Conservation (phyloP, 2,329 filamentous ascomycete genomes). For the Ilyonectria destructans region DNA sequence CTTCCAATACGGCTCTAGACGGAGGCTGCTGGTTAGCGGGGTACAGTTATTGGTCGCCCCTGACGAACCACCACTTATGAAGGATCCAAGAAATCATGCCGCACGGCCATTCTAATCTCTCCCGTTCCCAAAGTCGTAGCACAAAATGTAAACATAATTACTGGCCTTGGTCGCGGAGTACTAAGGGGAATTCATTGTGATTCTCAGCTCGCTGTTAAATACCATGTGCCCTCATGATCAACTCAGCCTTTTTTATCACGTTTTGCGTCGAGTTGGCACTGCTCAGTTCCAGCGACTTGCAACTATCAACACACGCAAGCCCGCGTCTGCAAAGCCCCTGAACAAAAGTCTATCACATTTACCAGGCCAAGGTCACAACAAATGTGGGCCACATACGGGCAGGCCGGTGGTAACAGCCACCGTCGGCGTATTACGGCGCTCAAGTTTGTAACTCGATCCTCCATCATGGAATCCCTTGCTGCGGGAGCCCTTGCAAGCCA, state of each 20-base stretch:
- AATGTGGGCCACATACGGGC: constrained; percentile 3
- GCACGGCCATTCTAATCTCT: neutral
- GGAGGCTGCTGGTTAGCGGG: neutral
- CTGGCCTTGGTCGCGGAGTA: neutral
- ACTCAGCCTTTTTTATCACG: neutral
- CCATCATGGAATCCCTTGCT: neutral
- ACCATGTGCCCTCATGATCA: neutral
- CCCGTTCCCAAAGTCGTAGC: neutral
- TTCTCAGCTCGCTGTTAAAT: neutral
- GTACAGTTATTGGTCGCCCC: neutral
- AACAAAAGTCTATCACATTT: neutral
- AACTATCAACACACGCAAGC: constrained; percentile 5
- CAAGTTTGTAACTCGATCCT: neutral
- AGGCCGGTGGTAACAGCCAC: neutral
- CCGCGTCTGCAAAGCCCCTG: constrained; percentile 5
- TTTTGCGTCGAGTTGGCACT: neutral
- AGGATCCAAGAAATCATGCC: neutral
- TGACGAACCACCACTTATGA: neutral
- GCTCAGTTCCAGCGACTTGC: neutral
- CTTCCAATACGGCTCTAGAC: neutral
- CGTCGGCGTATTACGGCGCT: neutral
- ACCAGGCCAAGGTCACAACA: constrained; percentile 2
- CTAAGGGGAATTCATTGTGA: neutral
- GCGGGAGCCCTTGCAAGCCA: neutral
- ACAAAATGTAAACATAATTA: neutral